phyloP scores from a whole-genome alignment of 345 rosid species.

The Bruguiera parviflora region DNA sequence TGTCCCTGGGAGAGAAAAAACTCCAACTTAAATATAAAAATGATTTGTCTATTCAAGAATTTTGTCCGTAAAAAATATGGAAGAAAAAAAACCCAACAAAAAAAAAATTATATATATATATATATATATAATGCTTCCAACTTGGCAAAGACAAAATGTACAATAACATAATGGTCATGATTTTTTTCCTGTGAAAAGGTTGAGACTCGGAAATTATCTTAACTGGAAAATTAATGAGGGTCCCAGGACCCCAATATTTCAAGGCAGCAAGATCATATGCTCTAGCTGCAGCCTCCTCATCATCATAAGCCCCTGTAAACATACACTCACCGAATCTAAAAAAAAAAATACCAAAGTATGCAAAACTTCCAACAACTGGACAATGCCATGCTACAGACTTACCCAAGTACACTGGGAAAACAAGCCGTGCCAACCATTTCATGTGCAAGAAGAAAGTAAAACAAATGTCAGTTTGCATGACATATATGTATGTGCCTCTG shows the following conservation, averaged over 20 bases:
- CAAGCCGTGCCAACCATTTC: slow-evolving; percentile 29
- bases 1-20: too few relatives aligned
- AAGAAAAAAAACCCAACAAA: not conserved
- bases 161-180: not conserved
- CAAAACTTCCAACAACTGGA: slow-evolving; percentile 6
- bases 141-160: not conserved
- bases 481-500: not conserved
- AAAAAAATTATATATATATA: not conserved
- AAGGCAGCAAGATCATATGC: slow-evolving; percentile 99
- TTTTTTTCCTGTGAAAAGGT: not conserved
- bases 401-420: slow-evolving; percentile 86
- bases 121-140: not conserved
- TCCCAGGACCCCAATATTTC: slow-evolving; percentile 98
- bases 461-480: slow-evolving; percentile 35
- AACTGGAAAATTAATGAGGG: slow-evolving; percentile 96
- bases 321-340: slow-evolving; percentile 14
- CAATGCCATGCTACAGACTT: slow-evolving; percentile 23
- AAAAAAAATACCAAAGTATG: not conserved
- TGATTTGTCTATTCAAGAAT: too few relatives aligned
- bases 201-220: slow-evolving; percentile 17
- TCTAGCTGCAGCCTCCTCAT: slow-evolving; percentile 99
- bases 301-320: slow-evolving; percentile 91
- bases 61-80: not conserved
- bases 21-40: too few relatives aligned
- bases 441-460: slow-evolving; percentile 24